Evolutionary conservation across 2,329 filamentous ascomycete genomes (phyloP).

Genomic region (Colletotrichum destructivum): DNA sequence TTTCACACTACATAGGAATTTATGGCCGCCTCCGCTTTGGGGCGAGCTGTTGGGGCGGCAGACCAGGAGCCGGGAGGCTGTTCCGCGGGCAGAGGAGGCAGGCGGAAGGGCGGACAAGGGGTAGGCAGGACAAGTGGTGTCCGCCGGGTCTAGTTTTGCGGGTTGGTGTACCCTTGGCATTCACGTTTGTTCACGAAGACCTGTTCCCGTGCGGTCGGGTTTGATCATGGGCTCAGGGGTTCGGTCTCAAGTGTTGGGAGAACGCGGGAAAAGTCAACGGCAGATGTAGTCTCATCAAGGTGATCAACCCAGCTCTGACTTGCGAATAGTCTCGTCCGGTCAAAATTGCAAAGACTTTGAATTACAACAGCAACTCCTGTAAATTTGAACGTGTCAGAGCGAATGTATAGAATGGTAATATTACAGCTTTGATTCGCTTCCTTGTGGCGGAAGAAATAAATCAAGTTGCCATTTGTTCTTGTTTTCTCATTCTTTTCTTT

Average conservation of each 20-base stretch:
- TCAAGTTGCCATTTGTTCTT: conserved; percentile 19
- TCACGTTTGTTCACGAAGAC: conserved; percentile 30
- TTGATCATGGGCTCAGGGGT: neutral
- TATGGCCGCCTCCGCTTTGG: neutral
- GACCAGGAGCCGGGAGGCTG: conserved; percentile 20
- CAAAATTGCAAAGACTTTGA: neutral
- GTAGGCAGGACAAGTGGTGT: conserved; percentile 3
- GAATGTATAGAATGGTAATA: conserved; percentile 51
- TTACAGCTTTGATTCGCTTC: conserved; percentile 46
- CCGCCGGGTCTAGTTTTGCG: neutral
- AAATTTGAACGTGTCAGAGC: conserved; percentile 33
- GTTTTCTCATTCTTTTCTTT: neutral
- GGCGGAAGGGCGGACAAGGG: neutral
- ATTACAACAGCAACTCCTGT: conserved; percentile 36
- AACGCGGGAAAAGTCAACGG: neutral
- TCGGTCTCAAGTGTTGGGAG: neutral
- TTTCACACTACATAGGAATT: too few relatives aligned
- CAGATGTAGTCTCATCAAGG: too few relatives aligned
- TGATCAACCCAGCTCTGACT: too few relatives aligned
- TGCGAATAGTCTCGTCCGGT: conserved; percentile 15
- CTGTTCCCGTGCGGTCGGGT: neutral
- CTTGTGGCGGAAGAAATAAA: neutral
- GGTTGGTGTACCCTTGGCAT: conserved; percentile 26
- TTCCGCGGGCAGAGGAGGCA: neutral
- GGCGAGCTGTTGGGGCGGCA: neutral